Conservation (phyloP, 2,329 filamentous ascomycete genomes). For the Aureobasidium pullulans region DNA sequence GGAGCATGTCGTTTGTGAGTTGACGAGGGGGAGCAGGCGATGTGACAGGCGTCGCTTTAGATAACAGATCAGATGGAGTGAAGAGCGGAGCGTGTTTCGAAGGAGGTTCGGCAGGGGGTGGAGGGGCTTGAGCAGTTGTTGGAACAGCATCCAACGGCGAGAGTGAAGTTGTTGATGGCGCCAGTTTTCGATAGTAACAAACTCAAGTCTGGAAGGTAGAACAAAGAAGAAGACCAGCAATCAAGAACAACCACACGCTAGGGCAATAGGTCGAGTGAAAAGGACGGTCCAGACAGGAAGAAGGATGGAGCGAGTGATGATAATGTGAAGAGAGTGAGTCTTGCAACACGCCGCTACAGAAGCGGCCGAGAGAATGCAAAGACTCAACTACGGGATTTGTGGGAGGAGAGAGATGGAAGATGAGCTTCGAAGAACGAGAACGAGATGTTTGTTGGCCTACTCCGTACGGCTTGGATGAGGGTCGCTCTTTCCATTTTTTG, state of each 20-base stretch:
- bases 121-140: not conserved
- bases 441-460: constrained; percentile 5
- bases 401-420: not conserved
- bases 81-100: not conserved
- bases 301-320: constrained; percentile 11
- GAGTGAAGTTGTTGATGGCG: not conserved
- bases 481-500: constrained; percentile 8
- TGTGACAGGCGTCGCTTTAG: not conserved
- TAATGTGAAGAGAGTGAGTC: not conserved
- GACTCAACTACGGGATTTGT: not conserved
- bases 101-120: not conserved
- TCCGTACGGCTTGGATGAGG: not conserved
- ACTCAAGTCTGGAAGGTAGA: not conserved
- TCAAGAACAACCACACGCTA: not conserved
- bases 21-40: not conserved
- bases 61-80: too few relatives aligned
- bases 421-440: not conserved
- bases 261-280: not conserved
- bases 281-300: not conserved
- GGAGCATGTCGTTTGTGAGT: constrained; percentile 28
- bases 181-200: not conserved
- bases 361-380: not conserved
- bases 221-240: not conserved
- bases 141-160: not conserved
- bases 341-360: not conserved